Percentiles rank a stretch among this genome's conserved stretches.
phyloP scores from a whole-genome alignment of 2,329 filamentous ascomycete species.

The Epichloe baconii region DNA sequence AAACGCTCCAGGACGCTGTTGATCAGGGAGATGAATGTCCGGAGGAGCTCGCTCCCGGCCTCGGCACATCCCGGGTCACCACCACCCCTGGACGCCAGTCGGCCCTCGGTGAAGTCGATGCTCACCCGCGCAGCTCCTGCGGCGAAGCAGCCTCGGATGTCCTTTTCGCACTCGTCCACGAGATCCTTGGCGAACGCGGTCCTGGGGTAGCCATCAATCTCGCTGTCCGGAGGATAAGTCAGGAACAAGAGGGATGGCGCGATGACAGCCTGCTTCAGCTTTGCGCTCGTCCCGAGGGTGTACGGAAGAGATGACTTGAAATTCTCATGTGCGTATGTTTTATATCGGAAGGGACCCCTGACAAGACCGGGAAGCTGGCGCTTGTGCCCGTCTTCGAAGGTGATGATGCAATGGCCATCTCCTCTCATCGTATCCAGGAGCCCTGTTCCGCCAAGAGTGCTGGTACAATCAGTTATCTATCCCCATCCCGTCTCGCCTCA shows the following conservation, averaged over 20 bases:
- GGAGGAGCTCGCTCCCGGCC: conserved; percentile 5
- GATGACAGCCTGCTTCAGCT: conserved; percentile 7
- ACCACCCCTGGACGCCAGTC: conserved; percentile 5
- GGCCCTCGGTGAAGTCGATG: conserved; percentile 9
- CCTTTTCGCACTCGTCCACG: conserved; percentile 7
- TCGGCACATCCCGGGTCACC: conserved; percentile 4
- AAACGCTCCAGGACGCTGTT: conserved; percentile 6
- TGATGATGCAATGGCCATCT: conserved; percentile 6
- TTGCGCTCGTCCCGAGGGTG: neutral
- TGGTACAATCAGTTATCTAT: neutral
- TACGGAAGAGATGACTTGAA: conserved; percentile 4
- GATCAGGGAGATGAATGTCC: conserved; percentile 4
- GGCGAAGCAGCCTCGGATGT: conserved; percentile 7
- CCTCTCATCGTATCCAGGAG: conserved; percentile 3
- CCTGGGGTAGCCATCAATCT: conserved; percentile 6
- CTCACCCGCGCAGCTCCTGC: conserved; percentile 6
- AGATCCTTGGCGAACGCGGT: conserved; percentile 5
- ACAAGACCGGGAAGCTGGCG: conserved; percentile 6
- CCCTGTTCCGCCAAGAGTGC: conserved; percentile 6
- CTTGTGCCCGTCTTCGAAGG: conserved; percentile 7
- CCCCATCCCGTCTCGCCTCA: neutral
- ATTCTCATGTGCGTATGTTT: conserved; percentile 5
- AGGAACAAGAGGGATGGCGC: conserved; percentile 7
- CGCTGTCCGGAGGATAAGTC: conserved; percentile 2
- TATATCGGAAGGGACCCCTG: conserved; percentile 7